Evolutionary conservation across 2,329 filamentous ascomycete species (phyloP), one percentile per base, ranked within the genome.

Genomic region (Colletotrichum theobromicola): DNA sequence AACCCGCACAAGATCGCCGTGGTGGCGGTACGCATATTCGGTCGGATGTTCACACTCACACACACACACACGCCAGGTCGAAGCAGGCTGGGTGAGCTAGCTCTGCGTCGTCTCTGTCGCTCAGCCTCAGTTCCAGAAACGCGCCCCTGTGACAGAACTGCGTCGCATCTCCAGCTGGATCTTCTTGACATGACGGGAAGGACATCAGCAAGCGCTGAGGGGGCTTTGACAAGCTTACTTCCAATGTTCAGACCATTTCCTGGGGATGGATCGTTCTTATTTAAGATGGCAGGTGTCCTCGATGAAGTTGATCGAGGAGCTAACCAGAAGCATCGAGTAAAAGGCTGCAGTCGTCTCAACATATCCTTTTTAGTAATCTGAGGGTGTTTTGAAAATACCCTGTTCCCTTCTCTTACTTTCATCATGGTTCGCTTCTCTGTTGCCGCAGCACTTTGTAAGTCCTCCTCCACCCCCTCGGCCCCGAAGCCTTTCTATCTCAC

Each of bases 341-440:
- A 35, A 13, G 16, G 18, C 57, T 63, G 28, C 30, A 63, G 28
- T 13, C 42, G 21, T 66, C 50, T 42, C n/a, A 18, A 24, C 24
- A 21, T 15, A 32, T 66, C 37, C n/a, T 57, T 15, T 61, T 62
- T 34, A 37, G 18, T 62, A 34, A 61, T 21, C 32, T 61, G 7
- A 6, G 5, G 12, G 26, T 24, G 26, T 72, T 67, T 50, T 42
- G 24, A 72, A 12, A 46, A 32, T 46, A 63, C 46, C 13, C 2
- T 5, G n/a, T 24, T 32, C 8, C 24, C 13, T 34, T 63, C 46
- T 10, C 2, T 32, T 9, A 21, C 15, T 26, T 13, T 57, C 26
- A 73, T 3, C 55, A 77, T 77, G 76, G 74, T 76, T 71, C 76
- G 76, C 12, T 32, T 76, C 57, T 57, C 61, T 3, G 13, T 75